Evolutionary conservation across 2,329 filamentous ascomycete species (phyloP).

Genomic region (Aspergillus texensis): DNA sequence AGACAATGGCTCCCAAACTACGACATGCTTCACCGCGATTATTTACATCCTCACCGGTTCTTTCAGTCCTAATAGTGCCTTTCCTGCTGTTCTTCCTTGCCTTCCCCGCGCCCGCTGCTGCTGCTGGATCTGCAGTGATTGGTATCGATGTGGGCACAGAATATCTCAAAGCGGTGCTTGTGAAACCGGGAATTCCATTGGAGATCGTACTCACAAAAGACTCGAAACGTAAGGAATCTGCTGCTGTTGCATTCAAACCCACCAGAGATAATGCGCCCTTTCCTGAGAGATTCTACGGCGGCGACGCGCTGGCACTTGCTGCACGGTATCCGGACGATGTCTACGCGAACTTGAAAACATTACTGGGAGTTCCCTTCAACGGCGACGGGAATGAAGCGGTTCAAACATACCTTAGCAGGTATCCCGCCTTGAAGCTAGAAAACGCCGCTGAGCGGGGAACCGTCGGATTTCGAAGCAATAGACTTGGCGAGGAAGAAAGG

Average conservation of each 20-base stretch:
- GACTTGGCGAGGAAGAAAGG: slow-evolving; percentile 66
- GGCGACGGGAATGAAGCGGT: slow-evolving; percentile 53
- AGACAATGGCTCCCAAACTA: slow-evolving; percentile 36
- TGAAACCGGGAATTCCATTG: slow-evolving; percentile 95
- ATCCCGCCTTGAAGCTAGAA: slow-evolving; percentile 76
- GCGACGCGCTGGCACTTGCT: slow-evolving; percentile 84
- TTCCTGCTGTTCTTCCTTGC: slow-evolving; percentile 56
- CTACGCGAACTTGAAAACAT: slow-evolving; percentile 88
- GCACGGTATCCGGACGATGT: slow-evolving; percentile 90
- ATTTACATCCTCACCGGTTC: slow-evolving; percentile 32
- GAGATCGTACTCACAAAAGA: slow-evolving; percentile 98
- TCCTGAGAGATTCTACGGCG: slow-evolving; percentile 89
- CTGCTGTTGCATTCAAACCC: slow-evolving; percentile 92
- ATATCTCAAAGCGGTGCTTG: slow-evolving; percentile 93
- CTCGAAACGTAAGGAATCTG: slow-evolving; percentile 91
- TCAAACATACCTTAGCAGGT: slow-evolving; percentile 70
- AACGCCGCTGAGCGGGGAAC: slow-evolving; percentile 62
- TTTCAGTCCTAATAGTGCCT: slow-evolving; percentile 52
- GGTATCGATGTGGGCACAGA: slow-evolving; percentile 94
- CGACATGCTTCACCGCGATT: slow-evolving; percentile 23
- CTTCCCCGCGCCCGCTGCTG: slow-evolving; percentile 59
- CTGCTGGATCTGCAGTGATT: slow-evolving; percentile 74
- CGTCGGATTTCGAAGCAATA: slow-evolving; percentile 78
- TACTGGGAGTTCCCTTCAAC: slow-evolving; percentile 72
- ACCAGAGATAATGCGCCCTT: slow-evolving; percentile 68